Conservation (phyloP, 495 filamentous ascomycete genomes). For the Parachaetomium inaequale region DNA sequence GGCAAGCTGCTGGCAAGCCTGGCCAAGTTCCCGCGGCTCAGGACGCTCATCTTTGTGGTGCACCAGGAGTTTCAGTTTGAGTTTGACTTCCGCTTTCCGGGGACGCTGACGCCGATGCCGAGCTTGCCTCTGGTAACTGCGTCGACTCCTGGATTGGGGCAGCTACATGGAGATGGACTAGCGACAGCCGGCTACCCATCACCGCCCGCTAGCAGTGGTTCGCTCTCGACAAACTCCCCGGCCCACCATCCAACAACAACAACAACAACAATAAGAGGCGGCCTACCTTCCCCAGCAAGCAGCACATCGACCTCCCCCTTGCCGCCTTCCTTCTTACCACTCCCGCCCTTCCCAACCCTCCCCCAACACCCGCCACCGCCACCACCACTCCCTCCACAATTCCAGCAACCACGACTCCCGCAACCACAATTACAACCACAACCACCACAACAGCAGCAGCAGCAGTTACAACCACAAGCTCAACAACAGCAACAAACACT, state of each 20-base stretch:
- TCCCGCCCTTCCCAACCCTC: background rate
- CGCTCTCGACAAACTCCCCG: background rate
- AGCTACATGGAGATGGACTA: background rate
- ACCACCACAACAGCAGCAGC: conserved; percentile 8
- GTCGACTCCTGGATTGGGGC: background rate
- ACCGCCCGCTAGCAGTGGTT: conserved; percentile 5
- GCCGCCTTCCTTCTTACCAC: background rate
- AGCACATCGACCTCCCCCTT: background rate
- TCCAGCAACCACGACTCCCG: conserved; percentile 1
- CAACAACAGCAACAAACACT: conserved; percentile 7
- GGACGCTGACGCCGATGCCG: conserved; percentile 28
- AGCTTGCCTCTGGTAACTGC: background rate
- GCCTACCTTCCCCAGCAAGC: background rate
- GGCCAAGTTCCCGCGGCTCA: conserved; percentile 42
- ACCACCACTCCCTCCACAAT: background rate
- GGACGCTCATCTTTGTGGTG: conserved; percentile 44
- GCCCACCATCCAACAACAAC: background rate
- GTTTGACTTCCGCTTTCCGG: conserved; percentile 37
- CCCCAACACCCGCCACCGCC: conserved; percentile 1
- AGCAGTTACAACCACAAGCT: conserved; percentile 16
- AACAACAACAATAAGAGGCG: background rate
- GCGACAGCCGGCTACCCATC: conserved; percentile 12
- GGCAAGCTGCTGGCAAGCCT: conserved; percentile 41
- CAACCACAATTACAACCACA: background rate
- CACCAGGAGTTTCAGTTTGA: conserved; percentile 49